phyloP scores from a whole-genome alignment of 495 filamentous ascomycete genomes.

The Chlorociboria aeruginascens region DNA sequence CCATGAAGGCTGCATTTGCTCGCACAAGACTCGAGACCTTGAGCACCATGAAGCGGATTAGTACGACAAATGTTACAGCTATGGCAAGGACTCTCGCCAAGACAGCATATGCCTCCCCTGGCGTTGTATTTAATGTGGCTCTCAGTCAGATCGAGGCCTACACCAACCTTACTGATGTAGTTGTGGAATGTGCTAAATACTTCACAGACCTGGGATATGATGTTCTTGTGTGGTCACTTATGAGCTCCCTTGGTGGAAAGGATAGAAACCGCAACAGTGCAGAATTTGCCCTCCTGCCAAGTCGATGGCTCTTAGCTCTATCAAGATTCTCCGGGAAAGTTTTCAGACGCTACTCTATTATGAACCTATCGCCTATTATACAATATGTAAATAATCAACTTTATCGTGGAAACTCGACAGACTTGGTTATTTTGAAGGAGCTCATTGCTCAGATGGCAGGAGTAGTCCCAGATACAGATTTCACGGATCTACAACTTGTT shows the following conservation, averaged over 20 bases:
- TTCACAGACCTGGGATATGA: constrained; percentile 90
- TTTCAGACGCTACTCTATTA: constrained; percentile 66
- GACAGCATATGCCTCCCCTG: constrained; percentile 73
- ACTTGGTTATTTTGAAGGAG: constrained; percentile 80
- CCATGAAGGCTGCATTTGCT: constrained; percentile 69
- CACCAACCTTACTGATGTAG: constrained; percentile 80
- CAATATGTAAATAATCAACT: constrained; percentile 84
- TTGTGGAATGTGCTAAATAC: constrained; percentile 87
- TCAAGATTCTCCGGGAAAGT: constrained; percentile 78
- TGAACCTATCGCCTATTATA: constrained; percentile 77
- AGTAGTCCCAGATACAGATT: constrained; percentile 69
- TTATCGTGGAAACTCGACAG: constrained; percentile 64
- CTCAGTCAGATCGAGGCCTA: constrained; percentile 83
- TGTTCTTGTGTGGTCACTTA: constrained; percentile 77
- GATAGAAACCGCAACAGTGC: constrained; percentile 67
- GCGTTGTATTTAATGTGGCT: constrained; percentile 80
- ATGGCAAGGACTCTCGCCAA: constrained; percentile 84
- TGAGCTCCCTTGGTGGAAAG: constrained; percentile 65
- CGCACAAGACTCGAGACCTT: constrained; percentile 65
- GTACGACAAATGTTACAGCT: constrained; percentile 66
- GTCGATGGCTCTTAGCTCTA: constrained; percentile 76
- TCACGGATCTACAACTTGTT: constrained; percentile 74
- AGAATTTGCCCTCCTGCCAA: constrained; percentile 70
- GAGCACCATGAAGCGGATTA: constrained; percentile 72
- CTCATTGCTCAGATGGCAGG: constrained; percentile 86